phyloP scores from a whole-genome alignment of 805 yeast genomes.

The Yamadazyma sp. region DNA sequence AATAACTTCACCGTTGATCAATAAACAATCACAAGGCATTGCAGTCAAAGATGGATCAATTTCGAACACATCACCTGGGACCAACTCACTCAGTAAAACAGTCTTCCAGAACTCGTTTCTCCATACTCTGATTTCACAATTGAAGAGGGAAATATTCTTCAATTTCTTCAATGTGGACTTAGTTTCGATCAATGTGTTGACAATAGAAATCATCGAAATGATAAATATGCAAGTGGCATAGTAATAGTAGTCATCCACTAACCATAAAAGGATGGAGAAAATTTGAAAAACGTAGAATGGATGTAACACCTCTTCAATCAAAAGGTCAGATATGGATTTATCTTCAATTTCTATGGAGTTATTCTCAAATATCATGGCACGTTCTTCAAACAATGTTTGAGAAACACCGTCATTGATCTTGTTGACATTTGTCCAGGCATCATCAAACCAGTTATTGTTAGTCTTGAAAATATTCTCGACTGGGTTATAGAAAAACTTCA shows the following conservation, averaged over 20 bases:
- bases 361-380: constrained; percentile 71
- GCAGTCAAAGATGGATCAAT: constrained; percentile 74
- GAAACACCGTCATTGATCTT: constrained; percentile 67
- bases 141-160: constrained; percentile 68
- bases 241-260: constrained; percentile 87
- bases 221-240: constrained; percentile 90
- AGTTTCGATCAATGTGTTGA: constrained; percentile 84
- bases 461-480: constrained; percentile 81
- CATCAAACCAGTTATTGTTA: constrained; percentile 84
- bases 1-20: constrained; percentile 89
- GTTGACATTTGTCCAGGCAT: constrained; percentile 65
- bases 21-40: constrained; percentile 87
- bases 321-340: constrained; percentile 60
- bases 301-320: constrained; percentile 86
- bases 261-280: constrained; percentile 88
- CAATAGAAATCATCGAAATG: constrained; percentile 78
- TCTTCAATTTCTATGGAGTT: constrained; percentile 77
- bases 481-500: constrained; percentile 81
- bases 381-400: constrained; percentile 63
- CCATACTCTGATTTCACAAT: constrained; percentile 84
- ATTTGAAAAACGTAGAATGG: constrained; percentile 96
- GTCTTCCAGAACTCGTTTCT: constrained; percentile 93
- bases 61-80: constrained; percentile 95
- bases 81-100: constrained; percentile 70
- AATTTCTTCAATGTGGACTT: constrained; percentile 69